These are phyloP conservation scores for Cornus suecica DNA, from an alignment of 148 eudicot species.

Conservation along the genomic window DNA sequence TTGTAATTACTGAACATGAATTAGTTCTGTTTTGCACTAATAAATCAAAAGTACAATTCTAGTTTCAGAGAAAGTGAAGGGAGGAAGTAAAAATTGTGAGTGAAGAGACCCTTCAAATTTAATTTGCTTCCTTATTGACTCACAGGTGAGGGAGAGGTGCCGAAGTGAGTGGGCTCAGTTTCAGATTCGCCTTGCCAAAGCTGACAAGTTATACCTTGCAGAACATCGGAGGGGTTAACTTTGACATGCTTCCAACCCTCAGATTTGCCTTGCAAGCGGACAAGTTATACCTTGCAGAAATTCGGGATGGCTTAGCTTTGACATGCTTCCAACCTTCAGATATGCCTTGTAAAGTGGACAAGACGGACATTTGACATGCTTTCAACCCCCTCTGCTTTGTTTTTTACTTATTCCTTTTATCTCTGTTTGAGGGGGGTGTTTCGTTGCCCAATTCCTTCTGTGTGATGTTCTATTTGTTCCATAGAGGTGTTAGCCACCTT, in stretches of 20 bases:
- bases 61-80: no score
- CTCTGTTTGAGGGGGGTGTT: not conserved
- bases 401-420: not conserved
- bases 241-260: no score
- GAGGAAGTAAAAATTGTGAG: no score
- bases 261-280: no score
- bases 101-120: no score
- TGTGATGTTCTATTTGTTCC: not conserved
- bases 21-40: no score
- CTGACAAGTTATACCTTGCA: slow-evolving; percentile 59
- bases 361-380: not conserved
- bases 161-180: slow-evolving; percentile 78
- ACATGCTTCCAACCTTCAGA: no score
- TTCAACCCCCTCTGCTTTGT: slow-evolving; percentile 11
- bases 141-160: slow-evolving; percentile 81
- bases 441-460: not conserved
- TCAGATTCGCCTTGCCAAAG: slow-evolving; percentile 69
- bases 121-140: not conserved
- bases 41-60: no score
- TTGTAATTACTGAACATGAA: no score
- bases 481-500: not conserved
- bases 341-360: not conserved
- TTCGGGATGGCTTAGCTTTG: no score
- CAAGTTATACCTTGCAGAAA: no score
- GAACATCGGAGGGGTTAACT: not conserved